phyloP scores from a whole-genome alignment of 169 alveolate genomes.

The Cryptosporidium xiaoi region DNA sequence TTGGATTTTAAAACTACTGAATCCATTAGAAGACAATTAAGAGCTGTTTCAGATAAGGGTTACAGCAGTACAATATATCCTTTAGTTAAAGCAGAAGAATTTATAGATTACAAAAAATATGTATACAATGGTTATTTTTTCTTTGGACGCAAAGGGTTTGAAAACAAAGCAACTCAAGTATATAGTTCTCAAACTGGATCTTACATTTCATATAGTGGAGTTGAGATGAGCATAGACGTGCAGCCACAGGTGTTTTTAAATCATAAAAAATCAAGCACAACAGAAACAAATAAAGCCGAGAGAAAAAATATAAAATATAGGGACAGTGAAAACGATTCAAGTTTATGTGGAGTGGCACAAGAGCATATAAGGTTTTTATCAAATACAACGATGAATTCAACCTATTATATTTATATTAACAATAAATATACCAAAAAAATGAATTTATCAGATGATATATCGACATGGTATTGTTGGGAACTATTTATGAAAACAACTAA shows the following conservation, averaged over 20 bases:
- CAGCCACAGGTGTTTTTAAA: slow-evolving; percentile 52
- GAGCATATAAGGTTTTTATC: slow-evolving; percentile 51
- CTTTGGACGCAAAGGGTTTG: slow-evolving; percentile 66
- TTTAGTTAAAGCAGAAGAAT: slow-evolving; percentile 23
- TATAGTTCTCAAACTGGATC: slow-evolving; percentile 67
- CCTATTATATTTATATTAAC: slow-evolving; percentile 32
- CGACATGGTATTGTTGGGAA: slow-evolving; percentile 73
- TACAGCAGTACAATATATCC: slow-evolving; percentile 31
- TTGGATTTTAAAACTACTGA: slow-evolving; percentile 27
- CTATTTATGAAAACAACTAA: slow-evolving; percentile 40
- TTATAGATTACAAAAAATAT: slow-evolving; percentile 51
- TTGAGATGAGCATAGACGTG: slow-evolving; percentile 49
- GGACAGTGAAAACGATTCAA: slow-evolving; percentile 4
- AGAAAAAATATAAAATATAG: slow-evolving; percentile 19
- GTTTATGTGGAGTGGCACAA: slow-evolving; percentile 31
- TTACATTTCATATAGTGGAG: slow-evolving; percentile 60
- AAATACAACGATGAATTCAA: slow-evolving; percentile 6
- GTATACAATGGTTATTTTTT: slow-evolving; percentile 38
- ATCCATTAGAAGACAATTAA: slow-evolving; percentile 26
- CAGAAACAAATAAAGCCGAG: slow-evolving; percentile 9
- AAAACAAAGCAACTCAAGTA: slow-evolving; percentile 64
- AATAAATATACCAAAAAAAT: slow-evolving; percentile 42
- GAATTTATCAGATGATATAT: slow-evolving; percentile 70
- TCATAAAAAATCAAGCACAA: slow-evolving; percentile 40
- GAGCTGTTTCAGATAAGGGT: slow-evolving; percentile 9